A percentile compares a stretch with the other conserved stretches of the same genome.
phyloP scores from a whole-genome alignment of 257 asterid genomes.

The Catharanthus roseus region DNA sequence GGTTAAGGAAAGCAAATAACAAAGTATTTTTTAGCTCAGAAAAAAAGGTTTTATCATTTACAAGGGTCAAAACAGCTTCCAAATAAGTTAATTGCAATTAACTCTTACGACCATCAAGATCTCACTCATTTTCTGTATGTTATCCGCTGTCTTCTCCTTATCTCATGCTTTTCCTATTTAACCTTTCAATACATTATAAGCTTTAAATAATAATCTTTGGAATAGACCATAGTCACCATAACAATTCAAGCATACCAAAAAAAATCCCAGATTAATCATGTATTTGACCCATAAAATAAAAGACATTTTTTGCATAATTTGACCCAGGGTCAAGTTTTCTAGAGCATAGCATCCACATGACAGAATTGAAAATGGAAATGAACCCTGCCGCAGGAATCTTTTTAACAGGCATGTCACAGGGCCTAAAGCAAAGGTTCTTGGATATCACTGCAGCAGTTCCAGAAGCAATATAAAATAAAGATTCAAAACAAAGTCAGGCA shows the following conservation, averaged over 20 bases:
- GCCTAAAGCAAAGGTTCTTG: not conserved
- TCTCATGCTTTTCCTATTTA: not conserved
- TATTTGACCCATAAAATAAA: not conserved
- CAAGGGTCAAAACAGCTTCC: not conserved
- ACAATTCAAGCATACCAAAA: not conserved
- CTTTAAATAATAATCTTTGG: not conserved
- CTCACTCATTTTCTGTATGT: not conserved
- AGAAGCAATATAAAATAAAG: not conserved
- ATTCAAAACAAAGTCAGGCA: not conserved
- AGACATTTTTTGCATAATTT: not conserved
- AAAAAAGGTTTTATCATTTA: not conserved
- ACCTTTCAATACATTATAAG: not conserved
- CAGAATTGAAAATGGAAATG: constrained; percentile 2
- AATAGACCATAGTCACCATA: not conserved
- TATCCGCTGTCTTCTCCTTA: not conserved
- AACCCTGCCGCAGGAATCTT: not conserved
- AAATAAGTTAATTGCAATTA: not conserved
- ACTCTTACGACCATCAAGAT: not conserved
- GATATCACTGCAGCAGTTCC: not conserved
- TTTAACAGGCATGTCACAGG: not conserved
- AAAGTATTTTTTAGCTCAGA: not conserved
- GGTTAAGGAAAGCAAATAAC: not conserved
- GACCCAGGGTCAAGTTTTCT: not conserved
- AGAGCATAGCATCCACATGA: not conserved
- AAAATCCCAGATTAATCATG: not conserved